Base-by-base conservation (phyloP, 805 yeast genomes). In the Cyberlindnera americana region DNA sequence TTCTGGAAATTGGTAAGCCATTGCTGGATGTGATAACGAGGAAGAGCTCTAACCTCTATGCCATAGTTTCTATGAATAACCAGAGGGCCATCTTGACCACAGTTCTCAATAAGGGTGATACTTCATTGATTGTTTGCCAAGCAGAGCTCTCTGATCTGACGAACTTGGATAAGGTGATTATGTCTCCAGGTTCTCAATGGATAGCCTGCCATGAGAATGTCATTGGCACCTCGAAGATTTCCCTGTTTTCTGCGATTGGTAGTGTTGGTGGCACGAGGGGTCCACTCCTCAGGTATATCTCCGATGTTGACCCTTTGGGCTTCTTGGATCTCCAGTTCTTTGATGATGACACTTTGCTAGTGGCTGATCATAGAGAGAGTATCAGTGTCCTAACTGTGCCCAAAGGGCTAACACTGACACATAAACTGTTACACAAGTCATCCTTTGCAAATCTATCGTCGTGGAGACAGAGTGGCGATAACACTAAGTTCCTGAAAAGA, bases 341-440 rank as follows among this genome's bases (percentile, higher is more conserved):
- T 5, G 39, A 47, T 23, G 44, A 52, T 27, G 44, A 47, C n/a
- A 28, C 34, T 4, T 18, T 52, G 3, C 14, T 41, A 5, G 11
- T 46, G 5, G 46, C 42, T 30, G 56, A 50, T 29, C 53, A 48
- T 33, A 19, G 32, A 13, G 54, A 49, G 27, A 19, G 13, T 8
- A 24, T 44, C 3, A 31, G 34, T 6, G 31, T 29, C 3, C 24
- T 51, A 15, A 29, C 40, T 13, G 16, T 48, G 1, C 30, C 49
- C 6, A 26, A 21, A 7, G 53, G 50, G 1, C 26, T 47, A 2
- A 37, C 31, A 6, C n/a, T 19, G 23, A 14, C 22, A 3, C 22
- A 27, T 6, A 30, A 28, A 10, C 27, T 37, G 17, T 9, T 5
- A 4, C 48, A 48, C 27, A 19, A 28, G 22, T 21, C 38, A 19